phyloP scores from a whole-genome alignment of 2,329 filamentous ascomycete genomes.

The Stachybotrys elegans region DNA sequence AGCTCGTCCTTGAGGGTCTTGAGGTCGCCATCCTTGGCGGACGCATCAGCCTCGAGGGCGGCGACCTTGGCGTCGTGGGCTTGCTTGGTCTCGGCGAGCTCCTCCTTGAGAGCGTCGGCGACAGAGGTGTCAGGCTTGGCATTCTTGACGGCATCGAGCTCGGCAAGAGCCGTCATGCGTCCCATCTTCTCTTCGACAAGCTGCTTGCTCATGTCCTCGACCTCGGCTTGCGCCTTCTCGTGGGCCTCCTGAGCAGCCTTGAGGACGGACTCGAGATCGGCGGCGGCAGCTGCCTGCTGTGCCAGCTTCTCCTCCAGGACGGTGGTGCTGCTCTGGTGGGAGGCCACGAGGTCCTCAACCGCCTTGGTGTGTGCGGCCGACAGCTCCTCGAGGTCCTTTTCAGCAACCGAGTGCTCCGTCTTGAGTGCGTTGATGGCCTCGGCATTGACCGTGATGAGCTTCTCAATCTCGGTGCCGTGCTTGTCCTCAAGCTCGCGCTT shows the following conservation, averaged over 20 bases:
- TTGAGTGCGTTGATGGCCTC: conserved; percentile 36
- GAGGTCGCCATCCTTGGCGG: conserved; percentile 30
- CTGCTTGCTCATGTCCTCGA: conserved; percentile 44
- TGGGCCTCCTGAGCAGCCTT: conserved; percentile 36
- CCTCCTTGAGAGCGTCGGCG: conserved; percentile 44
- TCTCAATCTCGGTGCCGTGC: conserved; percentile 43
- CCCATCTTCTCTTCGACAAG: conserved; percentile 57
- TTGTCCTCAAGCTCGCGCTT: conserved; percentile 40
- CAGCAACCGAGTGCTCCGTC: conserved; percentile 29
- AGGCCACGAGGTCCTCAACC: conserved; percentile 34
- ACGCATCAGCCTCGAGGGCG: conserved; percentile 23
- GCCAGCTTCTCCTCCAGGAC: conserved; percentile 29
- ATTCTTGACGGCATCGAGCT: conserved; percentile 53
- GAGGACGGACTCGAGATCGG: conserved; percentile 30
- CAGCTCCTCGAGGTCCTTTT: conserved; percentile 39
- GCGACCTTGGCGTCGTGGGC: conserved; percentile 39
- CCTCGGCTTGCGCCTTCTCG: conserved; percentile 40
- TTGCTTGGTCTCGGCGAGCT: conserved; percentile 44
- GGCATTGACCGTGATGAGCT: conserved; percentile 36
- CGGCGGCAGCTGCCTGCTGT: conserved; percentile 28
- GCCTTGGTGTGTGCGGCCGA: conserved; percentile 30
- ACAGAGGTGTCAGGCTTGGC: conserved; percentile 52
- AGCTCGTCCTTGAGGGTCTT: conserved; percentile 25
- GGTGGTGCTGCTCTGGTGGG: conserved; percentile 28
- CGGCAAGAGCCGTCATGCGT: conserved; percentile 53